Evolutionary conservation across 805 yeast genomes (phyloP).

Genomic region (Lachancea mirantina): DNA sequence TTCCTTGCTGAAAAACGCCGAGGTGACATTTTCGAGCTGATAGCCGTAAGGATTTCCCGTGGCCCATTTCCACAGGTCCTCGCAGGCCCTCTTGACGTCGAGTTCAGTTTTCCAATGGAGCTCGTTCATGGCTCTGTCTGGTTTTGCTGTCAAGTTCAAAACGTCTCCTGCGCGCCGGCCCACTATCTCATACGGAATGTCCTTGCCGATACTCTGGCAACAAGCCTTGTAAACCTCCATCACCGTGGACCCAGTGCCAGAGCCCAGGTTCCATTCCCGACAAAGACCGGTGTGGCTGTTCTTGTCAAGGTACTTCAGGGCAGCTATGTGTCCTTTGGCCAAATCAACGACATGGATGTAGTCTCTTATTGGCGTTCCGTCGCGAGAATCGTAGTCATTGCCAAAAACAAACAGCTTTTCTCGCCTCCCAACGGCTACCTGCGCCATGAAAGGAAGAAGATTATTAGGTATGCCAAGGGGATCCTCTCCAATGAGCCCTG

Average conservation of each 20-base stretch:
- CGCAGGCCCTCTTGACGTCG: slow-evolving; percentile 55
- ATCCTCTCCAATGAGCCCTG: slow-evolving; percentile 75
- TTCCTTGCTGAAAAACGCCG: slow-evolving; percentile 11
- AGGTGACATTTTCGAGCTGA: slow-evolving; percentile 23
- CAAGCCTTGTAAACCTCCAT: slow-evolving; percentile 63
- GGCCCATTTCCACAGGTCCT: slow-evolving; percentile 75
- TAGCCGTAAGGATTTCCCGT: slow-evolving; percentile 60
- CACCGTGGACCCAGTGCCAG: slow-evolving; percentile 76
- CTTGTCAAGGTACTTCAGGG: slow-evolving; percentile 46
- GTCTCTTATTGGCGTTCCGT: slow-evolving; percentile 78
- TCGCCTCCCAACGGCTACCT: slow-evolving; percentile 67
- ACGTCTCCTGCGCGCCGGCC: slow-evolving; percentile 75
- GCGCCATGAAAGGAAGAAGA: slow-evolving; percentile 66
- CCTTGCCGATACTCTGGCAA: slow-evolving; percentile 54
- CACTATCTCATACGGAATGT: slow-evolving; percentile 57
- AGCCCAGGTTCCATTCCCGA: slow-evolving; percentile 79
- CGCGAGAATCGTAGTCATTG: slow-evolving; percentile 59
- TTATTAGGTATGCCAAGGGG: slow-evolving; percentile 74
- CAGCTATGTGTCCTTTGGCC: slow-evolving; percentile 70
- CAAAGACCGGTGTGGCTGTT: slow-evolving; percentile 41
- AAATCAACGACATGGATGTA: slow-evolving; percentile 77
- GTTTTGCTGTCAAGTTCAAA: slow-evolving; percentile 63
- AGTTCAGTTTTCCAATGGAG: slow-evolving; percentile 56
- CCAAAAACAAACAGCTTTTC: slow-evolving; percentile 65
- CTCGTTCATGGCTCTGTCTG: slow-evolving; percentile 58